A percentile compares a stretch with the other conserved stretches of the same genome.
phyloP scores from a whole-genome alignment of 2,329 filamentous ascomycete species.

The Alternaria sp. region DNA sequence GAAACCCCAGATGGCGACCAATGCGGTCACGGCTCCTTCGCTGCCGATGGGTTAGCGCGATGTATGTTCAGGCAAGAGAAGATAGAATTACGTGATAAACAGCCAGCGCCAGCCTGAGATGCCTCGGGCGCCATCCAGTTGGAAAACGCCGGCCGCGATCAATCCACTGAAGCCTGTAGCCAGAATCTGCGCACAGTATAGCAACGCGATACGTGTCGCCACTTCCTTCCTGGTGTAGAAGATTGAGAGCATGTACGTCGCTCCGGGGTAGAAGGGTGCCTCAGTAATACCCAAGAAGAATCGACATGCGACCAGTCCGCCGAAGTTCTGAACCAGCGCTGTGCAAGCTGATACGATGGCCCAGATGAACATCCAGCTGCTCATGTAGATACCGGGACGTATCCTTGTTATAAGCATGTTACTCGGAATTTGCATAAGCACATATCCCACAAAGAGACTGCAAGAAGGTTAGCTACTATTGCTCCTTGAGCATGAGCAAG shows the following conservation, averaged over 20 bases:
- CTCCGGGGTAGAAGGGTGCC: constrained; percentile 63
- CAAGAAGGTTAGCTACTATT: neutral
- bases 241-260: constrained; percentile 66
- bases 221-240: constrained; percentile 67
- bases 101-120: constrained; percentile 50
- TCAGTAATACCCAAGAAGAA: constrained; percentile 43
- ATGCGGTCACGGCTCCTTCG: constrained; percentile 33
- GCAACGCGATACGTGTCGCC: constrained; percentile 43
- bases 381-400: constrained; percentile 41
- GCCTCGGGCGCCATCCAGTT: constrained; percentile 33
- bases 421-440: constrained; percentile 48
- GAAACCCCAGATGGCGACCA: constrained; percentile 39
- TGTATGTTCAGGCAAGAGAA: neutral
- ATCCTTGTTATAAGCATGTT: constrained; percentile 51
- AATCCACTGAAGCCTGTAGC: constrained; percentile 54
- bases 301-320: constrained; percentile 39
- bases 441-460: constrained; percentile 58
- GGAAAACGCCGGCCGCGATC: constrained; percentile 50
- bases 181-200: constrained; percentile 51
- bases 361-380: constrained; percentile 46
- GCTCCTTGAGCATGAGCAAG: neutral
- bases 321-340: constrained; percentile 41
- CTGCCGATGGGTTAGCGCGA: constrained; percentile 14
- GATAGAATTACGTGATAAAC: constrained; percentile 45
- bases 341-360: constrained; percentile 44